Evolutionary conservation across 148 eudicot genomes (phyloP).

Genomic region (Cornus controversa): DNA sequence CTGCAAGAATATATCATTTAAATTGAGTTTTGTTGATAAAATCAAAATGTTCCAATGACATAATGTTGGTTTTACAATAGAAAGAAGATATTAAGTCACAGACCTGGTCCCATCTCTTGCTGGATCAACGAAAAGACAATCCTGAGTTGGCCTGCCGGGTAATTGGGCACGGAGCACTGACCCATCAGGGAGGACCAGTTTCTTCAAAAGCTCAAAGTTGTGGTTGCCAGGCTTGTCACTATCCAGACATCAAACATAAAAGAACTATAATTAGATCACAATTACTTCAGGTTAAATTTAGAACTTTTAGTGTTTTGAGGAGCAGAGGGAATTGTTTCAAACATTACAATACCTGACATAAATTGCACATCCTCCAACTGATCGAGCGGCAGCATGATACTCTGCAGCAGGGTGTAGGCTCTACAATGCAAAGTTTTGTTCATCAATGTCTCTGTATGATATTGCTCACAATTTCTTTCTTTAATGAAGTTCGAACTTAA

Average conservation of each 20-base stretch:
- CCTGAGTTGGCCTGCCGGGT: slow-evolving; percentile 87
- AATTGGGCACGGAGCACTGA: slow-evolving; percentile 82
- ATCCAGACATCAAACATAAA: slow-evolving; percentile 9
- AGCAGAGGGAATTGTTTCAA: no score
- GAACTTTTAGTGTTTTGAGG: not conserved
- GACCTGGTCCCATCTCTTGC: slow-evolving; percentile 92
- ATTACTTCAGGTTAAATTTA: not conserved
- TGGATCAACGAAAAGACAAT: slow-evolving; percentile 86
- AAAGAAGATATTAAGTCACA: slow-evolving; percentile 5
- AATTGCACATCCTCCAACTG: slow-evolving; percentile 86
- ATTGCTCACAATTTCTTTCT: not conserved
- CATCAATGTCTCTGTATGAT: slow-evolving; percentile 6
- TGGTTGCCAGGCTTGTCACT: slow-evolving; percentile 96
- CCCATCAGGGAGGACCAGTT: slow-evolving; percentile 91
- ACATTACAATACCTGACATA: slow-evolving; percentile 69
- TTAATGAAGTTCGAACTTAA: not conserved
- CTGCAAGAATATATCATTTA: slow-evolving; percentile 32
- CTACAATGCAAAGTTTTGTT: slow-evolving; percentile 31
- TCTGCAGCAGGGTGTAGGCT: slow-evolving; percentile 96
- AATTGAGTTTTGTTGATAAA: not conserved
- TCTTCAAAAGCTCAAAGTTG: slow-evolving; percentile 78
- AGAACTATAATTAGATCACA: slow-evolving; percentile 1
- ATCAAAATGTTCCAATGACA: not conserved
- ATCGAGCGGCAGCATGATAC: slow-evolving; percentile 92
- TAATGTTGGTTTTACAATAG: not conserved